Conservation (phyloP, 306 rosid genomes). For the Neltuma alba region DNA sequence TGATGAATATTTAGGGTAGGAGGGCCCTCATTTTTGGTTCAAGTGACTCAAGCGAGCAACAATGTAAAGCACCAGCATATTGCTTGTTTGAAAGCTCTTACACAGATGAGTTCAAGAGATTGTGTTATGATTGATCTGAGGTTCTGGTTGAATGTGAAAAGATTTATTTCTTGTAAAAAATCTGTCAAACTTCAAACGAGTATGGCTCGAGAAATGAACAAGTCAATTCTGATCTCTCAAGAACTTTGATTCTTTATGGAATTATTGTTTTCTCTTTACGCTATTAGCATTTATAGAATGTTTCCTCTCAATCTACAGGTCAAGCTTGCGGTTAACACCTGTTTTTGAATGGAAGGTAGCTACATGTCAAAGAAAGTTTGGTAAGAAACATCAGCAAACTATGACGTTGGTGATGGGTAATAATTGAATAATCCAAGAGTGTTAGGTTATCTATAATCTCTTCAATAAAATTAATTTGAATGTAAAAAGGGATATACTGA, state of each 20-base stretch:
- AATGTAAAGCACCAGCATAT: background rate
- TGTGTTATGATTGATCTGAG: background rate
- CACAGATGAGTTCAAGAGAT: background rate
- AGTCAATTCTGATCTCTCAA: background rate
- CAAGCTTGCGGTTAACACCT: background rate
- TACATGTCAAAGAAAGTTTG: background rate
- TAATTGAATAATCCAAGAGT: background rate
- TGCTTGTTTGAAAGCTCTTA: background rate
- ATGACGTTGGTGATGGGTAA: background rate
- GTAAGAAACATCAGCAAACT: background rate
- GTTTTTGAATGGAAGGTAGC: background rate
- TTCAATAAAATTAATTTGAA: no score
- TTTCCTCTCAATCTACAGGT: background rate
- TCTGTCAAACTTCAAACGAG: background rate
- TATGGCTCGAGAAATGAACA: background rate
- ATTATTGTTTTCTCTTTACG: background rate
- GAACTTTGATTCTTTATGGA: background rate
- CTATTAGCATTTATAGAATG: background rate
- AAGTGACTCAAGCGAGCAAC: background rate
- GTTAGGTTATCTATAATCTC: background rate
- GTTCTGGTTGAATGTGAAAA: background rate
- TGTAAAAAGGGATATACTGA: background rate
- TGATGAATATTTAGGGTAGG: background rate
- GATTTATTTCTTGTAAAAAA: background rate
- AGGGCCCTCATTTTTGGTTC: background rate